Evolutionary conservation across 441 rosid species (phyloP).

Genomic region (Euphorbia corollata): DNA sequence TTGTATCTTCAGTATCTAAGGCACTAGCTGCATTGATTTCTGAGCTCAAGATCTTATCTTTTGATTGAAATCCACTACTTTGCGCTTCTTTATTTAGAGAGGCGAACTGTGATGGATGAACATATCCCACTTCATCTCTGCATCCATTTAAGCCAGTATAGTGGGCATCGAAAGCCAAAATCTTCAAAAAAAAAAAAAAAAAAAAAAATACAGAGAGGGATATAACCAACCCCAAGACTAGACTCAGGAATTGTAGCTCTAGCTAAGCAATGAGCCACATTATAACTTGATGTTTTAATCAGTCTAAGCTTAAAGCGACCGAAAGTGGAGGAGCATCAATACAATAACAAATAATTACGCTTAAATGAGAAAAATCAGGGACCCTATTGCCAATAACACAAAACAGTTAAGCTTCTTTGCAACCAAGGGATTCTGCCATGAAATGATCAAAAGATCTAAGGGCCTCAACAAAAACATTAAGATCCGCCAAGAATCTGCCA

Average conservation of each 20-base stretch:
- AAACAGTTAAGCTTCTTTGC: no score
- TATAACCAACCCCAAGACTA: background rate
- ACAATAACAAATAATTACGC: background rate
- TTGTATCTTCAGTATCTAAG: constrained; percentile 17
- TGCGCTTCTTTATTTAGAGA: constrained; percentile 36
- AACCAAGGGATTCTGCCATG: background rate
- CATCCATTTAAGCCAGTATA: constrained; percentile 11
- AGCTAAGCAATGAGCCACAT: background rate
- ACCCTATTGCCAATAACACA: background rate
- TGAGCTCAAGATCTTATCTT: constrained; percentile 19
- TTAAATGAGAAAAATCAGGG: background rate
- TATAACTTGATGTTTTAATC: background rate
- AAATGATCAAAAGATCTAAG: background rate
- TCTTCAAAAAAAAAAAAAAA: background rate
- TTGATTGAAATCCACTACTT: background rate
- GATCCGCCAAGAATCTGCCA: background rate
- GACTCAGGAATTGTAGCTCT: background rate
- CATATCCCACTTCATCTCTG: constrained; percentile 79
- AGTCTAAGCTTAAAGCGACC: background rate
- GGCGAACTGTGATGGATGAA: constrained; percentile 74
- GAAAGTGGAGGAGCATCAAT: background rate
- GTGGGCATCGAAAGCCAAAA: background rate
- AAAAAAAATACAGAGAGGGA: no score
- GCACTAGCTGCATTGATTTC: background rate
- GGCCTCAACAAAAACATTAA: background rate